These are phyloP conservation scores for Thraustotheca clavata DNA, from an alignment of 352 stramenopile species.

Conservation along the genomic window DNA sequence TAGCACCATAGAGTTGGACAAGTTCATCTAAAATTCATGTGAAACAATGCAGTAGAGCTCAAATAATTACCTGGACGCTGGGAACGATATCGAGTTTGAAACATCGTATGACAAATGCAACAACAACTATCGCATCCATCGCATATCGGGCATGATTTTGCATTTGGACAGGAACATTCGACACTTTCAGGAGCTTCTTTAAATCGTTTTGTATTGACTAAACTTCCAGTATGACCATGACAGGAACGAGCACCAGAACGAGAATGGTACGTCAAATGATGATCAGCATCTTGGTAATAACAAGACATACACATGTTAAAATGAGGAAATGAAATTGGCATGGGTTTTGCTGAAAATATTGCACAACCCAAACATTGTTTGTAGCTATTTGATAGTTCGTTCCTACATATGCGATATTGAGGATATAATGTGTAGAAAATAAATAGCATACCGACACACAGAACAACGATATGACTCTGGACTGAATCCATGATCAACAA, in stretches of 20 bases:
- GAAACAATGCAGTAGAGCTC: not conserved
- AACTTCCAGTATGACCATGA: conserved; percentile 50
- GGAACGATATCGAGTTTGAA: conserved; percentile 77
- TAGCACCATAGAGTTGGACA: conserved; percentile 3
- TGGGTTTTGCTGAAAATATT: conserved; percentile 31
- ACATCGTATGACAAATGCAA: conserved; percentile 79
- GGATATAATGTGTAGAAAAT: not conserved
- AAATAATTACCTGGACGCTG: conserved; percentile 40
- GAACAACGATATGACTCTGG: not conserved
- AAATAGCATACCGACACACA: conserved; percentile 6
- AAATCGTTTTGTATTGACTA: conserved; percentile 52
- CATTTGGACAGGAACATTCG: conserved; percentile 55
- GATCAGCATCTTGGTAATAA: conserved; percentile 33
- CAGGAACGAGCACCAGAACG: conserved; percentile 65
- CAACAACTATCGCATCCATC: conserved; percentile 72
- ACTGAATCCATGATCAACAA: not conserved
- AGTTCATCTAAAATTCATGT: conserved; percentile 11
- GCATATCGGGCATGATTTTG: conserved; percentile 51
- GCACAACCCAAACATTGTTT: conserved; percentile 78
- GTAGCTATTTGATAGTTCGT: conserved; percentile 79
- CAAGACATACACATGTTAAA: conserved; percentile 10
- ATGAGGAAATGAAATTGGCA: not conserved
- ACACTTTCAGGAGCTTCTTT: conserved; percentile 60
- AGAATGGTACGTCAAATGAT: conserved; percentile 52
- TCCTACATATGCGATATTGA: conserved; percentile 26